These are phyloP conservation scores for Metschnikowia koreensis DNA, from an alignment of 805 yeast species.

Conservation along the genomic window DNA sequence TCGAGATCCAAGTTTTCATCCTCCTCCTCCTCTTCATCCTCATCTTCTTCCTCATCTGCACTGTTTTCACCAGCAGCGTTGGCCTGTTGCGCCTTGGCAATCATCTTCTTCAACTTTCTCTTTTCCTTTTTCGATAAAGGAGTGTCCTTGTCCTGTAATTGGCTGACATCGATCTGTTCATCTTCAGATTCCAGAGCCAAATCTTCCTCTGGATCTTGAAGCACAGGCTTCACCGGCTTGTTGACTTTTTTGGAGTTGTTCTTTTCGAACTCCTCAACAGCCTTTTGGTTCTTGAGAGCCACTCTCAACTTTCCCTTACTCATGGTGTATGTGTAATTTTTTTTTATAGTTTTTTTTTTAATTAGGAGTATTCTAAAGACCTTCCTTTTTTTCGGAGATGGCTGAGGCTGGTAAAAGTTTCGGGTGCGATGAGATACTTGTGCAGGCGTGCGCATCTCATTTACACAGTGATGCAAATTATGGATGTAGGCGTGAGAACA, in stretches of 20 bases:
- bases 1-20: conserved; percentile 54
- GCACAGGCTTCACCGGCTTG: conserved; percentile 16
- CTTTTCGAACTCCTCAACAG: conserved; percentile 9
- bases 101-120: conserved; percentile 55
- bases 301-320: conserved; percentile 20
- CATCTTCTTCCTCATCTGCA: conserved; percentile 43
- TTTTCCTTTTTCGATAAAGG: conserved; percentile 61
- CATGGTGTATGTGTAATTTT: conserved; percentile 8
- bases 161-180: conserved; percentile 46
- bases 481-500: too few species aligned
- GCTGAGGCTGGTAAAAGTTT: conserved; percentile 7
- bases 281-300: conserved; percentile 19
- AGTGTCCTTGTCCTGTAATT: conserved; percentile 9
- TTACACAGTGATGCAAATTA: neutral
- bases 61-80: conserved; percentile 43
- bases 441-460: conserved; percentile 8
- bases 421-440: conserved; percentile 16
- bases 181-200: conserved; percentile 21
- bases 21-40: too few species aligned
- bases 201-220: conserved; percentile 11
- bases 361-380: neutral
- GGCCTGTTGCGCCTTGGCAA: conserved; percentile 32
- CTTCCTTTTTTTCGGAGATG: too few species aligned
- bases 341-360: neutral
- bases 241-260: conserved; percentile 4